These are phyloP conservation scores for Botrytis deweyae DNA, from an alignment of 2,329 filamentous ascomycete species.

Conservation along the genomic window DNA sequence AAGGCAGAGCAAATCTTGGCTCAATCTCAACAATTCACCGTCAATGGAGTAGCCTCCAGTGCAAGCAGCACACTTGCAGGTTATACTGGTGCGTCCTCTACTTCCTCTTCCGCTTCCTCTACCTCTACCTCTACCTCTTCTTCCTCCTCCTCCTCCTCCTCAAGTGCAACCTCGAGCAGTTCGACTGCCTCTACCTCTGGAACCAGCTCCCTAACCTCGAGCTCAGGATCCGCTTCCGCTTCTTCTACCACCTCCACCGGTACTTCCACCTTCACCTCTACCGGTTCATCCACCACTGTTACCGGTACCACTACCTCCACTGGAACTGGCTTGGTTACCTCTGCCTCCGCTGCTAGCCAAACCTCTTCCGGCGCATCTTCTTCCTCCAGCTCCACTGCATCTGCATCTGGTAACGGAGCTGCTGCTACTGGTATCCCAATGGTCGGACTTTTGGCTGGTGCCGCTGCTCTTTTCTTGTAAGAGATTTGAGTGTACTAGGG, in stretches of 20 bases:
- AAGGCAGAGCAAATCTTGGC: slow-evolving; percentile 19
- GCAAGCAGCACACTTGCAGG: slow-evolving; percentile 21
- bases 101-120: slow-evolving; percentile 7
- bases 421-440: slow-evolving; percentile 19
- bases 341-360: neutral
- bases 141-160: neutral
- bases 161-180: neutral
- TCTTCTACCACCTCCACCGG: neutral
- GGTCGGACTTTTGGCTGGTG: slow-evolving; percentile 20
- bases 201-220: slow-evolving; percentile 6
- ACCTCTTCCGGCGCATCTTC: neutral
- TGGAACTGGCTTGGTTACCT: neutral
- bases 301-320: neutral
- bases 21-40: slow-evolving; percentile 21
- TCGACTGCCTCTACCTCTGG: neutral
- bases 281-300: slow-evolving; percentile 1
- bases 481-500: neutral
- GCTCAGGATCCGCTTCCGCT: neutral
- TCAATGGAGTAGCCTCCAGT: slow-evolving; percentile 12
- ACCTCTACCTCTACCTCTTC: neutral
- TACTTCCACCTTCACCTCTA: neutral
- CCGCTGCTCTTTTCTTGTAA: slow-evolving; percentile 21
- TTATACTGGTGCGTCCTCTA: slow-evolving; percentile 21
- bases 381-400: neutral
- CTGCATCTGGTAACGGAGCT: slow-evolving; percentile 9